phyloP scores from a whole-genome alignment of 306 rosid species.

The Quercus berberidifolia region DNA sequence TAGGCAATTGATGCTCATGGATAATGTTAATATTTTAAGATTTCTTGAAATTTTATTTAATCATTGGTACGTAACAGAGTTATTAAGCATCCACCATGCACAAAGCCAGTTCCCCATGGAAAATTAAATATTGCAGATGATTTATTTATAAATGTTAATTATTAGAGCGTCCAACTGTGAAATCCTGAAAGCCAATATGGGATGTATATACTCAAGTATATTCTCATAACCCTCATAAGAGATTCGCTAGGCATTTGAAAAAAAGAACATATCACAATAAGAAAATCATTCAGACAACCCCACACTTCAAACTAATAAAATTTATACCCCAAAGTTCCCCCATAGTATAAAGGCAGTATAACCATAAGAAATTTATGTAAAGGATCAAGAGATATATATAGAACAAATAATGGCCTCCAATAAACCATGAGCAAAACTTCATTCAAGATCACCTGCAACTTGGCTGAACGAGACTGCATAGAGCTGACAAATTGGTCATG shows the following conservation, averaged over 20 bases:
- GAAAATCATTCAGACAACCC: too few species aligned
- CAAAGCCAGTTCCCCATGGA: not conserved
- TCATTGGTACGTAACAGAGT: not conserved
- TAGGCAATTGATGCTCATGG: too few species aligned
- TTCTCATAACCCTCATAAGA: not conserved
- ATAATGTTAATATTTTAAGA: too few species aligned
- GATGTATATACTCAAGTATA: too few species aligned
- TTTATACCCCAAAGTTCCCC: too few species aligned
- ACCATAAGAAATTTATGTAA: not conserved
- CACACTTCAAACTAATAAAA: too few species aligned
- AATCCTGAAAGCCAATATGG: too few species aligned
- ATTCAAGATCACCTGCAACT: slow-evolving; percentile 68
- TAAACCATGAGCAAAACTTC: not conserved
- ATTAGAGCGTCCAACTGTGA: not conserved
- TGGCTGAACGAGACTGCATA: slow-evolving; percentile 87
- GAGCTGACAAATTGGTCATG: slow-evolving; percentile 80
- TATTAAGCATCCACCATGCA: not conserved
- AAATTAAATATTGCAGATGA: not conserved
- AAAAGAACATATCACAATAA: not conserved
- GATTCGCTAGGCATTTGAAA: not conserved
- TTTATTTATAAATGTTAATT: not conserved
- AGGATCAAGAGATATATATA: not conserved
- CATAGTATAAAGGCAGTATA: not conserved
- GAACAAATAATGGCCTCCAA: not conserved
- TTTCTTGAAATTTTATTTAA: not conserved